phyloP scores from a whole-genome alignment of 1,284 basidiomycete genomes.

The Irpex sp. region DNA sequence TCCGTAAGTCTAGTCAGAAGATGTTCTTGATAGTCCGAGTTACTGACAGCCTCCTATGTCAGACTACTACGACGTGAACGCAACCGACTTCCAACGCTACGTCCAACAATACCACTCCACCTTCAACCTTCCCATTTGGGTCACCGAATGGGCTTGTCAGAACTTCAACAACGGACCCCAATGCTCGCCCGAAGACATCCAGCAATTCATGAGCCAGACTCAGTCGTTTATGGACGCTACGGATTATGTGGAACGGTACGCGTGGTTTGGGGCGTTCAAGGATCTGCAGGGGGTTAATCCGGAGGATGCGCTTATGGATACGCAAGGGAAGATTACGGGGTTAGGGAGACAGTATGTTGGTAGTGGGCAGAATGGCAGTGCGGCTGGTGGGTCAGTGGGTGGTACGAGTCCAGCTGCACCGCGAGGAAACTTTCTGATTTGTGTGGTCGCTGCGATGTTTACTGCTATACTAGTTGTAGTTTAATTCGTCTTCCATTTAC shows the following conservation, averaged over 20 bases:
- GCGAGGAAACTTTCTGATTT: background rate
- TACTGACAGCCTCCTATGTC: background rate
- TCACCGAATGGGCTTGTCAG: slow-evolving; percentile 40
- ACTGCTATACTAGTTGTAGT: too few species aligned
- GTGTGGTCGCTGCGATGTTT: background rate
- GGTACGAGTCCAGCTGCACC: background rate
- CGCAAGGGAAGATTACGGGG: slow-evolving; percentile 25
- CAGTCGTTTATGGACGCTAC: slow-evolving; percentile 38
- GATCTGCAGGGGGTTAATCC: slow-evolving; percentile 29
- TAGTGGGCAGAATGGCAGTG: background rate
- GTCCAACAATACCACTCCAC: slow-evolving; percentile 37
- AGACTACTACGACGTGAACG: slow-evolving; percentile 37
- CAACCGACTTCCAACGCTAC: slow-evolving; percentile 34
- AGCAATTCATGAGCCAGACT: slow-evolving; percentile 38
- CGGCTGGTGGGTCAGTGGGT: background rate
- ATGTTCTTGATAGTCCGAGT: background rate
- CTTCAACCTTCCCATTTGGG: slow-evolving; percentile 39
- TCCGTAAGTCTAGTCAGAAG: slow-evolving; percentile 22
- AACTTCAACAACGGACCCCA: slow-evolving; percentile 34
- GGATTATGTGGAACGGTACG: slow-evolving; percentile 40
- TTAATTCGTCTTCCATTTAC: too few species aligned
- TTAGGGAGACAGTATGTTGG: slow-evolving; percentile 34
- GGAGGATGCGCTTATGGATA: slow-evolving; percentile 30
- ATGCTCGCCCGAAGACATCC: slow-evolving; percentile 32
- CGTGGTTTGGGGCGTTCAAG: slow-evolving; percentile 44